Evolutionary conservation across 768 basidiomycete species (phyloP).

Genomic region (Coprinopsis marcescibilis): DNA sequence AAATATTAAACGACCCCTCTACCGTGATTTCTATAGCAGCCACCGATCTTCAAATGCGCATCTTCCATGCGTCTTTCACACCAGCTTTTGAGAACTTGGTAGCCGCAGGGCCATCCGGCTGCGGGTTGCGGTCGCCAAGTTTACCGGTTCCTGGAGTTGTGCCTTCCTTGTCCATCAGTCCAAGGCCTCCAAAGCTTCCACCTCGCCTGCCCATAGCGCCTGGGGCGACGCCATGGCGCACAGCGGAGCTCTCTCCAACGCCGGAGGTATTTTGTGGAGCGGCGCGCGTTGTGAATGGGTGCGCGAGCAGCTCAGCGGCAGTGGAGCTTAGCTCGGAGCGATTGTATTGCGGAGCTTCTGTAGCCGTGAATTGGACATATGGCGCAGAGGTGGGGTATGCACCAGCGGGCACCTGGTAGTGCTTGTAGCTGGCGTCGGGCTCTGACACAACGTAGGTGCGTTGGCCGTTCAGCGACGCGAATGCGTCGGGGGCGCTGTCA

Average conservation of each 20-base stretch:
- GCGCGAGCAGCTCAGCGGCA: conserved; percentile 32
- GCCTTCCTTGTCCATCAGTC: conserved; percentile 36
- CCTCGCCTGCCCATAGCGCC: conserved; percentile 40
- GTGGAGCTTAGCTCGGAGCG: conserved; percentile 37
- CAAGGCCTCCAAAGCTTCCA: conserved; percentile 37
- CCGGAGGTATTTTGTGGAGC: conserved; percentile 37
- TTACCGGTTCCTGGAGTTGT: conserved; percentile 30
- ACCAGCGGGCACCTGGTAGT: conserved; percentile 68
- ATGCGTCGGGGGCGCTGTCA: conserved; percentile 46
- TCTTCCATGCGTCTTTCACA: conserved; percentile 42
- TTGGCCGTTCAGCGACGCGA: conserved; percentile 36
- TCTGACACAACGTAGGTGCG: conserved; percentile 71
- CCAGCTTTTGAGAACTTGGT: conserved; percentile 43
- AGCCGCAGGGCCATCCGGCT: conserved; percentile 36
- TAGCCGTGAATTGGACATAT: conserved; percentile 35
- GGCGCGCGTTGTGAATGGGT: conserved; percentile 38
- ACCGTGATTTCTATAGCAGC: too few species aligned
- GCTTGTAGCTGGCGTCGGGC: conserved; percentile 56
- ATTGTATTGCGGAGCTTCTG: conserved; percentile 32
- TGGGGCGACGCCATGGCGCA: conserved; percentile 35
- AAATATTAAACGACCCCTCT: too few species aligned
- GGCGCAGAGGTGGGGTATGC: conserved; percentile 52
- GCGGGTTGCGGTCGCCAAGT: conserved; percentile 42
- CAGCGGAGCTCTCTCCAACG: conserved; percentile 42
- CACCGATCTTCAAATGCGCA: conserved; percentile 31